These are phyloP conservation scores for Ceratocystis harringtonii DNA, from an alignment of 2,329 filamentous ascomycete genomes.

Conservation along the genomic window DNA sequence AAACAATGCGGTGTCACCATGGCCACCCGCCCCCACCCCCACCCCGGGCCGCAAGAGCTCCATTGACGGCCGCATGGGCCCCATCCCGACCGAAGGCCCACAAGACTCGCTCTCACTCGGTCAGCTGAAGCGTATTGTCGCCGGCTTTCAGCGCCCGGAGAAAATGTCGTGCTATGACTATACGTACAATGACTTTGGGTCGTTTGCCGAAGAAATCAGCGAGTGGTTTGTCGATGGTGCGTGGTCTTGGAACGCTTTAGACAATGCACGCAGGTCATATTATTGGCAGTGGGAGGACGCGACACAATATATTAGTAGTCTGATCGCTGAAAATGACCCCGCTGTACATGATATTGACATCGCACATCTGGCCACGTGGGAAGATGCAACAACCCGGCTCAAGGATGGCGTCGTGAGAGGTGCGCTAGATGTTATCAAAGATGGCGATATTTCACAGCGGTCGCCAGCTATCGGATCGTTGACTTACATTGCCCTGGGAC, in stretches of 20 bases:
- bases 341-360: constrained; percentile 15
- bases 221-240: constrained; percentile 95
- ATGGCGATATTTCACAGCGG: constrained; percentile 35
- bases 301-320: neutral
- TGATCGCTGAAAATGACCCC: constrained; percentile 24
- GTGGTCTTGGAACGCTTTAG: constrained; percentile 67
- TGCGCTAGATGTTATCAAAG: constrained; percentile 29
- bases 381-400: constrained; percentile 39
- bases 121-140: constrained; percentile 57
- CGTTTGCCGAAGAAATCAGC: constrained; percentile 76
- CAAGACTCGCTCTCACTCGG: constrained; percentile 58
- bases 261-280: constrained; percentile 61
- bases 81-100: constrained; percentile 22
- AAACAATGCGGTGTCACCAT: neutral
- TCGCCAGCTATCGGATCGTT: constrained; percentile 41
- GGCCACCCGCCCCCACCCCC: constrained; percentile 7
- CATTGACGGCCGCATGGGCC: constrained; percentile 25
- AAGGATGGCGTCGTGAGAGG: constrained; percentile 37
- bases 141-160: constrained; percentile 56
- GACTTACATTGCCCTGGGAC: constrained; percentile 49
- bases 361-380: constrained; percentile 40
- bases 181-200: constrained; percentile 55
- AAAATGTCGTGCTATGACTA: constrained; percentile 66
- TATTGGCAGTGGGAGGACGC: constrained; percentile 57
- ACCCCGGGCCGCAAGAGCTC: constrained; percentile 17